Percentiles rank a stretch among this genome's conserved stretches.
Evolutionary conservation across 2,329 filamentous ascomycete species (phyloP).

Genomic region (Neobulgaria alba): DNA sequence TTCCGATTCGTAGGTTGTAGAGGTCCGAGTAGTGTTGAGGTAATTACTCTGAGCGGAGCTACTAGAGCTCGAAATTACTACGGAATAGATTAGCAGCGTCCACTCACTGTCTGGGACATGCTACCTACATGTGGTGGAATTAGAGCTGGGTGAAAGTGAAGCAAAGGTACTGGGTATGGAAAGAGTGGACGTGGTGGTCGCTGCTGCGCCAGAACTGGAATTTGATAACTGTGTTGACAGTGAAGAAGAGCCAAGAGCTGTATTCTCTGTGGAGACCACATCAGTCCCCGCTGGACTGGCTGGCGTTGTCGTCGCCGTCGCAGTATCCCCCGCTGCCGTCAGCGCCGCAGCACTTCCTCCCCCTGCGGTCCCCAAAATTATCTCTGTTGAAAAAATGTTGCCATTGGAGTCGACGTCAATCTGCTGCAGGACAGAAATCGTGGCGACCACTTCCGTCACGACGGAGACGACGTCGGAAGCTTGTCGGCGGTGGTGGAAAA

Average conservation of each 20-base stretch:
- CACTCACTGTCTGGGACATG: not conserved
- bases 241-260: slow-evolving; percentile 2
- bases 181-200: slow-evolving; percentile 20
- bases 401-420: slow-evolving; percentile 26
- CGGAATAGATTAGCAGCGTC: slow-evolving; percentile 7
- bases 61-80: slow-evolving; percentile 26
- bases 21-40: slow-evolving; percentile 15
- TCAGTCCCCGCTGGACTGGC: slow-evolving; percentile 7
- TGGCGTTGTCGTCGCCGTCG: slow-evolving; percentile 9
- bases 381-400: slow-evolving; percentile 19
- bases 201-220: slow-evolving; percentile 15
- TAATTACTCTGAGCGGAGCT: slow-evolving; percentile 14
- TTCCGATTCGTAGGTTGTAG: slow-evolving; percentile 3
- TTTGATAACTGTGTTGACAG: slow-evolving; percentile 19
- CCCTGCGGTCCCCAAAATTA: not conserved
- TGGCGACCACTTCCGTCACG: slow-evolving; percentile 22
- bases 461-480: slow-evolving; percentile 1
- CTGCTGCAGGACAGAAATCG: slow-evolving; percentile 25
- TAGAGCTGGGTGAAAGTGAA: slow-evolving; percentile 22
- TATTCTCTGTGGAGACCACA: slow-evolving; percentile 6
- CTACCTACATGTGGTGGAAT: slow-evolving; percentile 26
- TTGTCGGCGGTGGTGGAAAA: slow-evolving; percentile 14
- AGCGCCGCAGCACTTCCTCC: slow-evolving; percentile 6
- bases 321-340: slow-evolving; percentile 7
- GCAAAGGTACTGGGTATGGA: slow-evolving; percentile 22